Conservation (phyloP, 2,329 filamentous ascomycete species). For the Aureobasidium uvarum region DNA sequence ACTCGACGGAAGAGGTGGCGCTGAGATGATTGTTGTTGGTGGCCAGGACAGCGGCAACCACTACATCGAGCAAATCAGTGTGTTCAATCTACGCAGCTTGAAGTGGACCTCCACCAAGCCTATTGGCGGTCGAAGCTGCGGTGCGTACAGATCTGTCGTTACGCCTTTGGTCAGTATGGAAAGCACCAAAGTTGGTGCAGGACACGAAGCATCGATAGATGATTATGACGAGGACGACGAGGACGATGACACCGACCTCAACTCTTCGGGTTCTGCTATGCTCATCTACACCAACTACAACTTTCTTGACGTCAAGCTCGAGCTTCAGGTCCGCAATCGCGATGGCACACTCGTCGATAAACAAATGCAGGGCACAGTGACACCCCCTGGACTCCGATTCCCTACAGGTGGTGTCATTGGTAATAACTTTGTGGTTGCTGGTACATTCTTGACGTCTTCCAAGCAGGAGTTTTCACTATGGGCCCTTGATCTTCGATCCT, state of each 20-base stretch:
- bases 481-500: conserved; percentile 82
- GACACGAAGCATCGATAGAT: conserved; percentile 39
- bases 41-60: conserved; percentile 97
- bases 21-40: conserved; percentile 96
- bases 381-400: conserved; percentile 88
- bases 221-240: conserved; percentile 40
- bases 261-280: conserved; percentile 63
- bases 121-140: conserved; percentile 80
- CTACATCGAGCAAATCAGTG: conserved; percentile 98
- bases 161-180: conserved; percentile 71
- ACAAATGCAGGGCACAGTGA: conserved; percentile 81
- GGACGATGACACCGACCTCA: conserved; percentile 28
- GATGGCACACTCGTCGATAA: conserved; percentile 84
- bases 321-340: conserved; percentile 81
- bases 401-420: conserved; percentile 95
- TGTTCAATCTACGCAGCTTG: conserved; percentile 91
- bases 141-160: conserved; percentile 93
- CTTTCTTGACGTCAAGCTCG: conserved; percentile 93
- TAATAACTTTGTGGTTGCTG: conserved; percentile 94
- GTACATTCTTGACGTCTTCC: conserved; percentile 94
- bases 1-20: conserved; percentile 85
- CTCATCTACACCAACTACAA: conserved; percentile 99
- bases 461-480: conserved; percentile 98
- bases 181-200: conserved; percentile 64
- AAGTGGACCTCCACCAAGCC: conserved; percentile 92